Evolutionary conservation across 306 rosid genomes (phyloP).

Genomic region (Rubus parviflorus): DNA sequence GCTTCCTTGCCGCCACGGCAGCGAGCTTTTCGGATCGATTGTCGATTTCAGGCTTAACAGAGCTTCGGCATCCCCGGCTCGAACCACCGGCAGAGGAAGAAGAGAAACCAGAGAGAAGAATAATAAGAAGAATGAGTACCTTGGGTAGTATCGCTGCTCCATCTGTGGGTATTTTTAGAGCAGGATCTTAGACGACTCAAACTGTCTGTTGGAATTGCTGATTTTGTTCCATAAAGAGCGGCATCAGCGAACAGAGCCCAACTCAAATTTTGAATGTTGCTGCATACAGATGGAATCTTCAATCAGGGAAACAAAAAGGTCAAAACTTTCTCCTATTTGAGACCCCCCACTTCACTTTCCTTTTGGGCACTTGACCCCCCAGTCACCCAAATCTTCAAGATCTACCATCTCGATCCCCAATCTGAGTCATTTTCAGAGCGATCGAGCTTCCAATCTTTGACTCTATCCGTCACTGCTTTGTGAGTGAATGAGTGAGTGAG

Average conservation of each 20-base stretch:
- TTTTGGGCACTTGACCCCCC: neutral
- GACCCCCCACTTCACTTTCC: neutral
- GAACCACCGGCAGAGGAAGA: slow-evolving; percentile 20
- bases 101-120: slow-evolving; percentile 12
- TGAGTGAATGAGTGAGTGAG: neutral
- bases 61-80: slow-evolving; percentile 55
- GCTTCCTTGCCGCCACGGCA: slow-evolving; percentile 63
- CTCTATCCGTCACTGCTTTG: neutral
- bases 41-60: slow-evolving; percentile 61
- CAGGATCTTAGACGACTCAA: slow-evolving; percentile 3
- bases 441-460: neutral
- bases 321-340: neutral
- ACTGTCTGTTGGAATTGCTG: neutral
- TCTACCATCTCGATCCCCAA: neutral
- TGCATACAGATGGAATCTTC: neutral
- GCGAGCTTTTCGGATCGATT: slow-evolving; percentile 49
- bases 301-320: slow-evolving; percentile 5
- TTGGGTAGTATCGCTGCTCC: neutral
- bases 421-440: slow-evolving; percentile 1
- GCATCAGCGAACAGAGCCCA: neutral
- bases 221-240: neutral
- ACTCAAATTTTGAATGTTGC: neutral
- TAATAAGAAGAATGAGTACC: slow-evolving; percentile 4
- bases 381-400: slow-evolving; percentile 15
- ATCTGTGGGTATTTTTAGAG: neutral